These are phyloP conservation scores for Liquidambar formosana DNA, from an alignment of 164 flowering plant genomes.

Conservation along the genomic window DNA sequence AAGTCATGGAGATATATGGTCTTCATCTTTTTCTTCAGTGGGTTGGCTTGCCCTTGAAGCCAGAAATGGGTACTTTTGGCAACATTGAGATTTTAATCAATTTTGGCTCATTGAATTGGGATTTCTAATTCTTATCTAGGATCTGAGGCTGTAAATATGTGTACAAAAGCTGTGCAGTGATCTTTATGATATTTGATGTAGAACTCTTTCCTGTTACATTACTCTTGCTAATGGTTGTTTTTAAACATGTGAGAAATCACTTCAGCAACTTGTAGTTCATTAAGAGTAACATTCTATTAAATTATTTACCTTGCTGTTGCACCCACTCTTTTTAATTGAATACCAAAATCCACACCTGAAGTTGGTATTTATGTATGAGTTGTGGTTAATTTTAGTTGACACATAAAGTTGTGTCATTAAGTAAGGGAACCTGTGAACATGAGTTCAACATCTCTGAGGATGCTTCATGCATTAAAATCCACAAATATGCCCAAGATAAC, in stretches of 20 bases:
- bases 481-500: neutral
- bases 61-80: neutral
- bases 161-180: conserved; percentile 1
- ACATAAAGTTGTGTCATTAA: conserved; percentile 1
- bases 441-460: neutral
- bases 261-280: neutral
- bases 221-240: neutral
- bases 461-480: neutral
- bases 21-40: neutral
- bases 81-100: neutral
- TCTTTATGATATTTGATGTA: neutral
- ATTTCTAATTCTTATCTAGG: neutral
- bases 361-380: neutral
- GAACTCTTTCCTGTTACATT: neutral
- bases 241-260: neutral
- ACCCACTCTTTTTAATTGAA: neutral
- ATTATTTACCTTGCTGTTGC: neutral
- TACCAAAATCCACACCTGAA: neutral
- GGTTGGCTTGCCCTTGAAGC: neutral
- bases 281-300: neutral
- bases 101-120: neutral
- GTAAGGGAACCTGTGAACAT: neutral
- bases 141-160: neutral
- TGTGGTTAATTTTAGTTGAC: neutral
- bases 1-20: neutral